Conservation (phyloP, 2,329 filamentous ascomycete species). For the Metarhizium humberi region DNA sequence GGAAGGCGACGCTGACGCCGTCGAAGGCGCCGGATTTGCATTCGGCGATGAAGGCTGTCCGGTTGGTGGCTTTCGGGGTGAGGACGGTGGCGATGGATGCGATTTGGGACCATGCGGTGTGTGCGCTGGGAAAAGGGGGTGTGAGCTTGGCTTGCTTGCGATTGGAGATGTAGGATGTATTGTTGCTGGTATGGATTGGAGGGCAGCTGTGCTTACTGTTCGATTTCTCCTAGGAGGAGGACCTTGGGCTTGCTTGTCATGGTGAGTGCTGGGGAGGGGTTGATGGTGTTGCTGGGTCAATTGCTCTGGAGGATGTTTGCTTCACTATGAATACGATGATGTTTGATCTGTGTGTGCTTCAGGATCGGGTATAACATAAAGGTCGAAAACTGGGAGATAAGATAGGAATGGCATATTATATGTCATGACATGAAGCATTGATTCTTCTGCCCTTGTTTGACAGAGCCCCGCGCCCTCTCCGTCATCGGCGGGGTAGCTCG, state of each 20-base stretch:
- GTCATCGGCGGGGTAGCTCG: constrained; percentile 6
- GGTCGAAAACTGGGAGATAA: too few relatives aligned
- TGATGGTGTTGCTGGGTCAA: background rate
- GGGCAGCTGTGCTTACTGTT: constrained; percentile 22
- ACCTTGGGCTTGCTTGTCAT: constrained; percentile 25
- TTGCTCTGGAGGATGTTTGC: background rate
- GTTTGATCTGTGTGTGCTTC: too few relatives aligned
- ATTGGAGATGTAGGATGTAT: background rate
- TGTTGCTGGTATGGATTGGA: background rate
- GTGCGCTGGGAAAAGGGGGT: constrained; percentile 40
- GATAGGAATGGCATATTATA: too few relatives aligned
- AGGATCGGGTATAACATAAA: too few relatives aligned
- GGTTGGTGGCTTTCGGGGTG: constrained; percentile 48
- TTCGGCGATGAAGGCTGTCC: constrained; percentile 61
- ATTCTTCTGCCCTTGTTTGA: background rate
- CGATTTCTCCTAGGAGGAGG: constrained; percentile 29
- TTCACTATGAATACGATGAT: too few relatives aligned
- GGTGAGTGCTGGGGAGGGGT: background rate
- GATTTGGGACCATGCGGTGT: constrained; percentile 54
- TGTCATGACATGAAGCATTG: background rate
- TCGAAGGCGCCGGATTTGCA: constrained; percentile 56
- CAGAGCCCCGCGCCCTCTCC: background rate
- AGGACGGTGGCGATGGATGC: constrained; percentile 55
- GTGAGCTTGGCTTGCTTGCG: background rate
- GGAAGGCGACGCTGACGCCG: constrained; percentile 55